These are phyloP conservation scores for Alnus rubra DNA, from an alignment of 306 rosid species.

Conservation along the genomic window DNA sequence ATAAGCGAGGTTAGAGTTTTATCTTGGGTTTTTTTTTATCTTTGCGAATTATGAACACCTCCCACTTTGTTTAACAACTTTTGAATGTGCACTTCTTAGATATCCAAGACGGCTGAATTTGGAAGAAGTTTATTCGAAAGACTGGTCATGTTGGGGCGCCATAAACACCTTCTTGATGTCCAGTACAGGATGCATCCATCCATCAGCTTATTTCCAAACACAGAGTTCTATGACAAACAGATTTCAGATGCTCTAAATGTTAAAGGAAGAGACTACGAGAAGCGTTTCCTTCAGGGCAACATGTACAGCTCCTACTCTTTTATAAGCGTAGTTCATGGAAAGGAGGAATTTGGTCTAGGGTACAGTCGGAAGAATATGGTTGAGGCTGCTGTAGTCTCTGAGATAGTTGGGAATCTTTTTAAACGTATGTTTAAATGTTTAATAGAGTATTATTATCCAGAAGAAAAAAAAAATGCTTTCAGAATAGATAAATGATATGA, in stretches of 20 bases:
- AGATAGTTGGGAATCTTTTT: constrained; percentile 48
- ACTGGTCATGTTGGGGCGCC: constrained; percentile 32
- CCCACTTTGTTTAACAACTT: background rate
- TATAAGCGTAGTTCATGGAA: constrained; percentile 36
- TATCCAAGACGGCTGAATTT: constrained; percentile 33
- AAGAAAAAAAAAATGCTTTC: too few relatives aligned
- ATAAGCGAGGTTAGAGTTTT: constrained; percentile 51
- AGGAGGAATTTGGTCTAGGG: constrained; percentile 30
- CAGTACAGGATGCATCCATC: constrained; percentile 57
- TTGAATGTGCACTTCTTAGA: constrained; percentile 12
- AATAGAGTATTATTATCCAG: background rate
- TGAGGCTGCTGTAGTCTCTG: constrained; percentile 46
- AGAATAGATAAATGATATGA: too few relatives aligned
- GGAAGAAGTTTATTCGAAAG: constrained; percentile 57
- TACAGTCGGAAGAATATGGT: constrained; percentile 42
- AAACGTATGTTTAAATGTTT: constrained; percentile 29
- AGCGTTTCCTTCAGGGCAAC: constrained; percentile 28
- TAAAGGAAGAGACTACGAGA: constrained; percentile 2
- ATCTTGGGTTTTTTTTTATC: background rate
- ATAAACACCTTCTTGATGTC: constrained; percentile 37
- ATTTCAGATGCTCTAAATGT: constrained; percentile 37
- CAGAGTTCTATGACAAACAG: constrained; percentile 33
- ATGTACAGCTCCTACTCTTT: constrained; percentile 40
- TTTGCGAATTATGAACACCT: background rate
- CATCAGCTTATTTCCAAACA: constrained; percentile 40